Evolutionary conservation across 2,329 filamentous ascomycete genomes (phyloP), one percentile per base, ranked within the genome.

Genomic region (Botrytis aclada): DNA sequence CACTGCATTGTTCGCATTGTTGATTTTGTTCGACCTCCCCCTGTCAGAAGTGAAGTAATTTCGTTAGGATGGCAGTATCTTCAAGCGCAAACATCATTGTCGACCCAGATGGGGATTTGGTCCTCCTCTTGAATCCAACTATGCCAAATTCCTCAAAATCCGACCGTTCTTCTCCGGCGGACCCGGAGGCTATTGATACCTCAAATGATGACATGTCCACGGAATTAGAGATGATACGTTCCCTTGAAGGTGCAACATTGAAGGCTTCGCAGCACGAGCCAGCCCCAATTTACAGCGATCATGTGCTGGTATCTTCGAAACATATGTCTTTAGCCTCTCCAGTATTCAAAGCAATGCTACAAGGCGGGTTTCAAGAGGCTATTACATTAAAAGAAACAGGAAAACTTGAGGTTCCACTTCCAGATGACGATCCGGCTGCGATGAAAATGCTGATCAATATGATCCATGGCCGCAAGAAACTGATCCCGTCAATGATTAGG

Each of bases 281-380:
- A 7, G 12, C 8, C 10, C 45, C 18, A 1, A 25, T 54, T 1
- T 37, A 54, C 1, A 51, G 20, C 5, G 41, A 37, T 22, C 22
- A 5, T 2, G 39, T 67, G 29, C 29, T 71, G 4, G 45, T 65
- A n/a, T 71, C 70, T 18, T 71, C 61, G 4, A 66, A 66, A 29
- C 70, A 71, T 34, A 64, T 71, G 70, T 32, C 22, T 34, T 20
- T 71, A 12, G 70, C 61, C 5, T 71, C 70, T 22, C 62, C 45
- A 12, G 37, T 56, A 9, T 71, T 71, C 3, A 66, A 60, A 14
- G 70, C 61, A 10, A 65, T 71, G 70, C 25, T 71, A 9, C n/a
- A 71, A 16, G 61, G 47, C 1, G 12, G 14, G 1, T 65, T 71
- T 3, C 34, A 5, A 7, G 60, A 71, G 32, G 45, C 45, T 25